These are phyloP conservation scores for Hymenoscyphus scutula DNA, from an alignment of 2,329 filamentous ascomycete genomes.

Conservation along the genomic window DNA sequence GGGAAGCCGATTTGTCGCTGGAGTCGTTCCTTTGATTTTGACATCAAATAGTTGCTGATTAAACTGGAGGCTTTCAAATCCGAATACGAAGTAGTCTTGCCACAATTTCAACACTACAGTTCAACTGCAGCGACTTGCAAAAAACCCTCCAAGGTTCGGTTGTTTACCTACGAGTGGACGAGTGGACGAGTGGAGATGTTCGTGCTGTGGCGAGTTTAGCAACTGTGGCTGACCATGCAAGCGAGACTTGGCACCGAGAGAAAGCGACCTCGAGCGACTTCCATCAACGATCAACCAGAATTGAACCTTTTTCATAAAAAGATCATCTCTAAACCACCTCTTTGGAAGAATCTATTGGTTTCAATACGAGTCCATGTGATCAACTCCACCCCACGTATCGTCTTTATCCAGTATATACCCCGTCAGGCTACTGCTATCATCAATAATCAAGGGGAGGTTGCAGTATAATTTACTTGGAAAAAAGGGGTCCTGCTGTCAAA, in stretches of 20 bases:
- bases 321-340: background rate
- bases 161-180: too few species aligned
- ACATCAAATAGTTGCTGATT: too few species aligned
- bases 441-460: background rate
- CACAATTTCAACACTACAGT: too few species aligned
- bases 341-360: background rate
- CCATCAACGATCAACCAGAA: background rate
- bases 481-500: constrained; percentile 1
- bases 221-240: constrained; percentile 2
- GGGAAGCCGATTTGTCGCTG: too few species aligned
- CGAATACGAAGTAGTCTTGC: too few species aligned
- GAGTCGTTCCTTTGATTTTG: too few species aligned
- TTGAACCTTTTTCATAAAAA: background rate
- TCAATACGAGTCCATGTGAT: background rate
- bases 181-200: too few species aligned
- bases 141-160: too few species aligned
- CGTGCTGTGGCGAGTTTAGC: background rate
- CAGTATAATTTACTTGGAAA: background rate
- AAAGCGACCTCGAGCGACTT: background rate
- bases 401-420: background rate
- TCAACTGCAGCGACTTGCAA: too few species aligned
- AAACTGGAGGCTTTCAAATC: too few species aligned
- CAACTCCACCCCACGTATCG: background rate
- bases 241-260: background rate
- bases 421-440: background rate